Evolutionary conservation across 768 basidiomycete species (phyloP).

Genomic region (Tephrocybe rancida): DNA sequence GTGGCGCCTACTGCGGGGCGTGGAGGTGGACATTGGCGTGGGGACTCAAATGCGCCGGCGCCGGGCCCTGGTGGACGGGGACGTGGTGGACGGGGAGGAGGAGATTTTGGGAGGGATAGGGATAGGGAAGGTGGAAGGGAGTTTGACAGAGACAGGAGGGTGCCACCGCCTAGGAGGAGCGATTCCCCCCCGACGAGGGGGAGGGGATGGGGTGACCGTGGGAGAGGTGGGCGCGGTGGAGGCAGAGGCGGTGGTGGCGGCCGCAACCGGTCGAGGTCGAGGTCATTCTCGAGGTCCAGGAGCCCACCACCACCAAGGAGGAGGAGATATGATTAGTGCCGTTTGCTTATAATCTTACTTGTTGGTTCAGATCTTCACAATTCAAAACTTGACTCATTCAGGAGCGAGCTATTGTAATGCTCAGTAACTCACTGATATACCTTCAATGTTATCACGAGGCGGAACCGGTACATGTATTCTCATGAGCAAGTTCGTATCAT

Average conservation of each 20-base stretch:
- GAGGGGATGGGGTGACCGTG: constrained; percentile 36
- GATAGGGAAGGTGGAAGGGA: constrained; percentile 35
- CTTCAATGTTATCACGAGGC: too few relatives aligned
- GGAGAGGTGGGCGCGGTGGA: constrained; percentile 24
- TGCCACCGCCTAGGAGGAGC: constrained; percentile 50
- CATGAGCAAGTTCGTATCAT: too few relatives aligned
- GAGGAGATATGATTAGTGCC: constrained; percentile 36
- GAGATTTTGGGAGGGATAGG: constrained; percentile 33
- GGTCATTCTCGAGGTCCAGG: constrained; percentile 41
- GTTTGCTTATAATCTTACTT: too few relatives aligned
- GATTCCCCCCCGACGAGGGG: constrained; percentile 47
- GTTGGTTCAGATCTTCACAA: too few relatives aligned
- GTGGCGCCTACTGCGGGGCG: constrained; percentile 42
- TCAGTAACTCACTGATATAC: too few relatives aligned
- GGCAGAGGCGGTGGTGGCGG: constrained; percentile 33
- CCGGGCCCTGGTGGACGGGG: constrained; percentile 47
- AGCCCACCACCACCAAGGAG: constrained; percentile 45
- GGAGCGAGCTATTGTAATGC: too few relatives aligned
- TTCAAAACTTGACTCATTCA: too few relatives aligned
- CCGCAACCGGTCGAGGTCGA: constrained; percentile 34
- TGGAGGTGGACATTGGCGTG: constrained; percentile 76
- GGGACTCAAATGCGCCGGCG: constrained; percentile 49
- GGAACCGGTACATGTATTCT: too few relatives aligned
- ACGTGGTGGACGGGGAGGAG: constrained; percentile 41
- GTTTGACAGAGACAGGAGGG: constrained; percentile 36